Evolutionary conservation across 306 rosid genomes (phyloP), one percentile per base, ranked within the genome.

Genomic region (Lathyrus aphaca): DNA sequence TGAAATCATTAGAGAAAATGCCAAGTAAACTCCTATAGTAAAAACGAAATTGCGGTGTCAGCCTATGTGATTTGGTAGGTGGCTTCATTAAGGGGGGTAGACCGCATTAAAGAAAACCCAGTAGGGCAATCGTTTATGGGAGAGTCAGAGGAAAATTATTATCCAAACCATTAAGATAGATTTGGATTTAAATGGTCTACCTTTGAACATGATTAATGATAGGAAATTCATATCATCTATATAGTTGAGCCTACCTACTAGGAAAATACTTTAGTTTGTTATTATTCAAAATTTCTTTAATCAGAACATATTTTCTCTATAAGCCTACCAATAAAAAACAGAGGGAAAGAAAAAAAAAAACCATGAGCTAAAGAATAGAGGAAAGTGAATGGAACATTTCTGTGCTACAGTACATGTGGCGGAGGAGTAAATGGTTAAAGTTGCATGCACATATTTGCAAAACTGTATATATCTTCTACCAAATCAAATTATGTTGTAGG

Each of bases 401-500:
- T 8, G 32, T 32, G 56, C 54, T 50, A 67, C n/a, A 56, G 30
- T 2, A 57, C 16, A 68, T 15, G 13, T 29, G 59, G 66, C 51
- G 59, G 50, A 32, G 46, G 54, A 54, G 69, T 68, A 30, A 44
- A 13, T 61, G 21, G 39, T 38, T 21, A 44, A 66, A 39, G 23
- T 44, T 64, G 9, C 27, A 30, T 25, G 19, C 17, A 30, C 61
- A 54, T 30, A 51, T 30, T 58, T 45, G 13, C 0, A 12, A 14
- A 69, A 61, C 3, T 23, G 16, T 61, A 21, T 27, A 4, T 9
- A 5, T 42, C 15, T 29, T 70, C 19, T 5, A 55, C 46, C 53
- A 56, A 66, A 18, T 55, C 35, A 51, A 15, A 27, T 30, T 27
- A 38, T 16, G 13, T 1, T 11, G 1, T 2, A 0, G 67, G 39